These are phyloP conservation scores for Neodidymelliopsis sp. DNA, from an alignment of 2,329 filamentous ascomycete genomes.

Conservation along the genomic window DNA sequence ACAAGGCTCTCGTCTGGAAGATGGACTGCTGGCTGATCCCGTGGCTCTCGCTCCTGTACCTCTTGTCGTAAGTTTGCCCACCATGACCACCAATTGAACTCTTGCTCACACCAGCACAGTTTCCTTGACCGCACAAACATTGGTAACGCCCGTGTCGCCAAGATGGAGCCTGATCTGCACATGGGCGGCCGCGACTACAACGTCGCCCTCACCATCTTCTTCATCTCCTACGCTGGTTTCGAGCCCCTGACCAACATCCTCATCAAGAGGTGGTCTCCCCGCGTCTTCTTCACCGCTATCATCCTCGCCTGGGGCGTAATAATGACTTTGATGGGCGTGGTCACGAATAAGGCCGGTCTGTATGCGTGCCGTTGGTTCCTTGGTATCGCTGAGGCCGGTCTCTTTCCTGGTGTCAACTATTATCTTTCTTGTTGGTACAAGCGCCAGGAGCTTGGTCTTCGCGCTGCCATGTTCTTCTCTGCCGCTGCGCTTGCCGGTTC, in stretches of 20 bases:
- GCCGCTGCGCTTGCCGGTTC: constrained; percentile 66
- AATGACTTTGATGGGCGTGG: constrained; percentile 59
- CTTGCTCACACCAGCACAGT: not conserved
- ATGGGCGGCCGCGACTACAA: constrained; percentile 67
- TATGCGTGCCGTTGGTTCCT: constrained; percentile 49
- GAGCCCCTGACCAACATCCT: constrained; percentile 67
- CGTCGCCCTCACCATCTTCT: constrained; percentile 71
- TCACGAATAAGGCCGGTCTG: constrained; percentile 49
- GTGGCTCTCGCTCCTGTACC: constrained; percentile 52
- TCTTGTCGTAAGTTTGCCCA: constrained; percentile 38
- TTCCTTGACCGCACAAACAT: constrained; percentile 51
- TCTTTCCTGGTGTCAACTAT: constrained; percentile 56
- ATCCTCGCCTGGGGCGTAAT: constrained; percentile 59
- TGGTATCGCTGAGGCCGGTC: constrained; percentile 48
- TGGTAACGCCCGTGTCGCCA: constrained; percentile 55
- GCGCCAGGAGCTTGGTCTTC: constrained; percentile 61
- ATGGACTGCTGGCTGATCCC: constrained; percentile 53
- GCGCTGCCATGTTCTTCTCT: constrained; percentile 67
- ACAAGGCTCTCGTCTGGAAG: constrained; percentile 51
- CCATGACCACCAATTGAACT: too few species aligned
- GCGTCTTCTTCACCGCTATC: constrained; percentile 52
- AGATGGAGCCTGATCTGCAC: constrained; percentile 37
- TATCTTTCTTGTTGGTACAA: constrained; percentile 65
- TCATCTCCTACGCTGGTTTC: constrained; percentile 60
- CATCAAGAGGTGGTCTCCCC: constrained; percentile 66